A percentile compares a stretch with the other conserved stretches of the same genome.
phyloP scores from a whole-genome alignment of 257 asterid species.

The Orobanche coerulescens region DNA sequence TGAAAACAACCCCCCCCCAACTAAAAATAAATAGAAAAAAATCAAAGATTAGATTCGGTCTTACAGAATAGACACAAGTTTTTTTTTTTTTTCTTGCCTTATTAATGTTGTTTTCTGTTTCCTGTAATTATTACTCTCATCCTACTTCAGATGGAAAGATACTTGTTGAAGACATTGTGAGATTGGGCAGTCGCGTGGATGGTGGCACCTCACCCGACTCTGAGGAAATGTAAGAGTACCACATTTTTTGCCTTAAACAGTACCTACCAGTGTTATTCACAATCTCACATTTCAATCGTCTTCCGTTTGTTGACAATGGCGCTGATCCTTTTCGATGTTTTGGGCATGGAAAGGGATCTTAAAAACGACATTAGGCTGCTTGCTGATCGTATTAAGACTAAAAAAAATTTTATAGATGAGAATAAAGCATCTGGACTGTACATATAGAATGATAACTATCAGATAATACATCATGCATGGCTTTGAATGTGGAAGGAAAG shows the following conservation, averaged over 20 bases:
- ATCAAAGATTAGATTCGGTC: too few species aligned
- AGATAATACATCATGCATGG: too few species aligned
- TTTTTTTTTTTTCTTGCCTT: too few species aligned
- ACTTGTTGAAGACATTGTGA: conserved; percentile 78
- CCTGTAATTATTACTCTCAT: conserved; percentile 1
- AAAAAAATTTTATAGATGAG: conserved; percentile 7
- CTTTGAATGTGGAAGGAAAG: too few species aligned
- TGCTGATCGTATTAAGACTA: background rate
- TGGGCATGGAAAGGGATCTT: conserved; percentile 17
- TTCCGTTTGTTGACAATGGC: too few species aligned
- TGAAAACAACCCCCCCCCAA: too few species aligned
- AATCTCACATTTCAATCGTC: too few species aligned
- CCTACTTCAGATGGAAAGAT: conserved; percentile 68
- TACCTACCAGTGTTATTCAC: background rate
- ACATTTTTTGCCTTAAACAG: background rate
- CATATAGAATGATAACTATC: too few species aligned
- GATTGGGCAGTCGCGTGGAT: conserved; percentile 61
- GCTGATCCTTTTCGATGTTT: conserved; percentile 18
- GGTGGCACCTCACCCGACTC: conserved; percentile 37
- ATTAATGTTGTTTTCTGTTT: background rate
- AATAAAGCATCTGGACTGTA: conserved; percentile 18
- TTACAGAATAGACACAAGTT: too few species aligned
- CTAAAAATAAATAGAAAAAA: too few species aligned
- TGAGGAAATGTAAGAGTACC: conserved; percentile 24
- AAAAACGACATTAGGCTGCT: background rate